Evolutionary conservation across 768 basidiomycete species (phyloP), one percentile per base, ranked within the genome.

Genomic region (Boletus rubroflammeus): DNA sequence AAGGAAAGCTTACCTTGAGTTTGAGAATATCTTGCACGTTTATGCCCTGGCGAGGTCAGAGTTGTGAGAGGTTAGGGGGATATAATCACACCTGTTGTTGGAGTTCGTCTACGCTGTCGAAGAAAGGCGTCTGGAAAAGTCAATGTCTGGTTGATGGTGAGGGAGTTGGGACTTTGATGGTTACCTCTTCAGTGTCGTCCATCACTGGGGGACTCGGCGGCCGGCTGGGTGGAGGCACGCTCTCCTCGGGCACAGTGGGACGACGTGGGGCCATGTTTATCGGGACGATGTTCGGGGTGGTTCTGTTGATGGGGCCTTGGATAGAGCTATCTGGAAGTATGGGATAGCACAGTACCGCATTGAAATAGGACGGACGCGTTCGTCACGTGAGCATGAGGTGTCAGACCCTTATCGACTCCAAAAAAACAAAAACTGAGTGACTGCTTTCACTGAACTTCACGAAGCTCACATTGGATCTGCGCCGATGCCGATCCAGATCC

Each of bases 21-120:
- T 98, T 98, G 47, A 88, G 69, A 53, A 98, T 97, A 67, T 98
- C 95, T 76, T 96, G 93, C 26, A 93, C 85, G 60, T 94, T 96
- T 70, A 96, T 95, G 14, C 94, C 93, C 93, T 96, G 61, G 38
- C 17, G 19, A 29, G 21, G 31, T 62, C 26, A 50, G 32, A 42
- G 21, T 43, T 34, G 19, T 40, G 44, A 48, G 29, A 48, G 19
- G 55, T 61, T 57, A 47, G 36, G 36, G 26, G 44, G 31, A 43
- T 51, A 46, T 43, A 14, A 23, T 50, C 79, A 29, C 62, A 86
- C 90, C 66, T 92, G 86, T 60, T 88, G 85, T 64, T 92, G 90
- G 14, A 92, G 83, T 58, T 91, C 90, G 61, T 92, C 90, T n/a
- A 92, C 80, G 21, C 74, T 83, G 63, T 90, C 89, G 60, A 91